These are phyloP conservation scores for Xylariaceae sp. DNA, from an alignment of 2,329 filamentous ascomycete genomes.

Conservation along the genomic window DNA sequence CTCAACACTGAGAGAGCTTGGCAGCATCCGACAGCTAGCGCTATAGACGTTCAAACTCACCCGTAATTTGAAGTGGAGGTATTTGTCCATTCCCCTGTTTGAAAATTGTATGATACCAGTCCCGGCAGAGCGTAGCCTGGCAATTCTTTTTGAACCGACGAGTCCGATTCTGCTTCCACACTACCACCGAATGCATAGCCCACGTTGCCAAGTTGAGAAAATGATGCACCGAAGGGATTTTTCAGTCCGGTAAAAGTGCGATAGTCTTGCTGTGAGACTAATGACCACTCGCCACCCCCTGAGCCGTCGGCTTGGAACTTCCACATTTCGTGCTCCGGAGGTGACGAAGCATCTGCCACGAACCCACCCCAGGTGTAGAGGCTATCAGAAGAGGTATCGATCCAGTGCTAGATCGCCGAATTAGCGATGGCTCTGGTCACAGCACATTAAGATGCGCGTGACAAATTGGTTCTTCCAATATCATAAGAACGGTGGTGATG, in stretches of 20 bases:
- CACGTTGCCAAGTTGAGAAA: conserved; percentile 20
- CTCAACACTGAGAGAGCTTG: no score
- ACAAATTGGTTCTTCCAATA: no score
- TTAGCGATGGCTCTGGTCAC: no score
- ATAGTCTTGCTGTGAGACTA: conserved; percentile 24
- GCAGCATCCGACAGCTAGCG: no score
- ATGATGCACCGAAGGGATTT: conserved; percentile 28
- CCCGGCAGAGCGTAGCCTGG: conserved; percentile 27
- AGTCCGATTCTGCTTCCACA: conserved; percentile 23
- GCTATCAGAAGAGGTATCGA: conserved; percentile 24
- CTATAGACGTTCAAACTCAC: no score
- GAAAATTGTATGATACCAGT: conserved; percentile 32
- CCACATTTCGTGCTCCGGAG: conserved; percentile 30
- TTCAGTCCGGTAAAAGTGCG: conserved; percentile 35
- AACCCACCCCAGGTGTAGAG: conserved; percentile 36
- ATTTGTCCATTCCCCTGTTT: conserved; percentile 30
- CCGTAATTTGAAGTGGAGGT: conserved; percentile 23
- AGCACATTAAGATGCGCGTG: no score
- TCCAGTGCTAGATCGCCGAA: conserved; percentile 22
- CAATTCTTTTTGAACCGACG: conserved; percentile 17
- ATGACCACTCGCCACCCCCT: conserved; percentile 32
- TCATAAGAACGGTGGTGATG: no score
- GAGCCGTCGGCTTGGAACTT: conserved; percentile 29
- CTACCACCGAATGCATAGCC: conserved; percentile 33
- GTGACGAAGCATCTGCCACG: conserved; percentile 19